Evolutionary conservation across 2,329 filamentous ascomycete species (phyloP), one percentile per base, ranked within the genome.

Genomic region (Trichoderma semiorbis): DNA sequence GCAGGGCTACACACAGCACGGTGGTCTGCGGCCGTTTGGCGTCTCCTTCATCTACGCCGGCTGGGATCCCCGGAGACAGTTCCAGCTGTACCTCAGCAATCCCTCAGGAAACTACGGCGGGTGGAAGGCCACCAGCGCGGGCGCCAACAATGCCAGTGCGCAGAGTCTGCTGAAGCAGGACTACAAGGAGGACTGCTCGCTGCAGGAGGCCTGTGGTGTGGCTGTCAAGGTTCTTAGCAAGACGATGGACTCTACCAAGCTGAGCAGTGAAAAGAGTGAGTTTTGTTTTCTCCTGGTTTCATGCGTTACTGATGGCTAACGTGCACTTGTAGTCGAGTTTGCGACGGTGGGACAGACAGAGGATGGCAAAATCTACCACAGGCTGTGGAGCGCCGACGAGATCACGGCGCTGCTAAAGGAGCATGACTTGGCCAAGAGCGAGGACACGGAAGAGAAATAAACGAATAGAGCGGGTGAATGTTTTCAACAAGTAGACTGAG

Each of bases 21-120:
- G 96, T 88, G 96, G 96, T 86, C 92, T 99, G 72, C 93, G 96
- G 77, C 96, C 96, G 18, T 99, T 99, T 78, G 96, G 96, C 83
- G 96, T 99, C 62, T 98, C 95, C 62, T 98, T 99, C 89, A 98
- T 99, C 88, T 99, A 99, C 81, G 97, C 97, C 64, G 96, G 96
- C 73, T 99, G 95, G 89, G 96, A 99, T 81, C 93, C 93, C 73
- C 93, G 97, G 84, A 90, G 95, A 79, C 92, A 98, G 82, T 99
- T 99, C 88, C 96, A 99, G 87, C 90, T 99, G 74, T 99, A 98
- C 86, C 94, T 98, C 83, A 98, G 95, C 87, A 99, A 99, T 84
- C 96, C 96, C 16, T 97, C 93, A 74, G 96, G 96, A 78, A 99
- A 99, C 87, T 99, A 99, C 81, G 97, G 96, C 75, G 96, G 96